phyloP scores from a whole-genome alignment of 306 rosid genomes.

The Dicorynia guianensis region DNA sequence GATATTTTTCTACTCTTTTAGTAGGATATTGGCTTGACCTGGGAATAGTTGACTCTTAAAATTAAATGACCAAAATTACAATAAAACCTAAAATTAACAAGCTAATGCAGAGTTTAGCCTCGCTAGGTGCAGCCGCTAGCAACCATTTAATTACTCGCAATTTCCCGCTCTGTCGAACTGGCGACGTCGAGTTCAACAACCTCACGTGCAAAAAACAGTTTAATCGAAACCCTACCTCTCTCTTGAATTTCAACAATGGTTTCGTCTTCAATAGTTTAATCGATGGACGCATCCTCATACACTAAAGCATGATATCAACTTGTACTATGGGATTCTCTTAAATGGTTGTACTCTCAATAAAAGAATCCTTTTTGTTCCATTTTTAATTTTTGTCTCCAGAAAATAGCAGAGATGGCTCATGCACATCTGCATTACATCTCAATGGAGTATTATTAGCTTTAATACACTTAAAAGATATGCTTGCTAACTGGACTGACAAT shows the following conservation, averaged over 20 bases:
- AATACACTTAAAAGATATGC: constrained; percentile 1
- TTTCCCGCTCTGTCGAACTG: not conserved
- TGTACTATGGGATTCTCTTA: not conserved
- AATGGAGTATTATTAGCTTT: constrained; percentile 22
- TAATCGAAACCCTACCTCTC: constrained; percentile 35
- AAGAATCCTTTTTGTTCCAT: not conserved
- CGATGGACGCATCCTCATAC: too few species aligned
- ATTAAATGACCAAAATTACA: too few species aligned
- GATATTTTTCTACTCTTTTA: too few species aligned
- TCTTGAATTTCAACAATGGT: constrained; percentile 46
- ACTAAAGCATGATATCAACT: too few species aligned
- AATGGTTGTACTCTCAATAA: constrained; percentile 1
- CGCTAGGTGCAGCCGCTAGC: too few species aligned
- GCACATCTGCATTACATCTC: constrained; percentile 34
- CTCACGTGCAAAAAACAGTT: too few species aligned
- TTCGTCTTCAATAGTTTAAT: constrained; percentile 43
- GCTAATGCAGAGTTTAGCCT: too few species aligned
- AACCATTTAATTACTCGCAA: not conserved
- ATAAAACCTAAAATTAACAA: too few species aligned
- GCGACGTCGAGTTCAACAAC: not conserved
- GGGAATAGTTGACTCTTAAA: too few species aligned
- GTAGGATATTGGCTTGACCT: too few species aligned
- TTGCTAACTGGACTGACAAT: constrained; percentile 13
- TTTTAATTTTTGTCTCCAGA: constrained; percentile 35
- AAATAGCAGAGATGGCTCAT: constrained; percentile 62